Evolutionary conservation across 768 basidiomycete species (phyloP), one percentile per base, ranked within the genome.

Genomic region (Kwoniella sp.): DNA sequence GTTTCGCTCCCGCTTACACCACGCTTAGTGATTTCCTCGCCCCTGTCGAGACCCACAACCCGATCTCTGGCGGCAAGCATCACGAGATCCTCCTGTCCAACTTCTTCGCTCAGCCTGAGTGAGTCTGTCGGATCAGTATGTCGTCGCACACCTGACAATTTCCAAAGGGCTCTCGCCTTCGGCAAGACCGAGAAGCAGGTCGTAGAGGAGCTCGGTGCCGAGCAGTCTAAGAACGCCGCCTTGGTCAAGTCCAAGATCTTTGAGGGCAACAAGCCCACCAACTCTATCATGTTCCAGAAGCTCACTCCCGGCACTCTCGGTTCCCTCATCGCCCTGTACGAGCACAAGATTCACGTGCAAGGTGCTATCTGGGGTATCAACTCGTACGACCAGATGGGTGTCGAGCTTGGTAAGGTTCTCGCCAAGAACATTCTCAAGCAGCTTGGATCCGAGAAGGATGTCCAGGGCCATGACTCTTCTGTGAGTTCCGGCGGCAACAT

Each of bases 331-430:
- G 57, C 70, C 9, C 32, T 64, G 56, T 74, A 74, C 57, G 71
- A 98, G 76, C 95, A 99, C 80, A 99, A 99, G 80, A 95, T 99
- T 71, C 96, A 96, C 76, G 87, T 88, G 0, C 95, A 98, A 73
- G 95, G 95, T 71, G 86, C 88, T 38, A 80, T 98, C 53, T 98
- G 91, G 92, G 92, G 92, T 22, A 93, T 99, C 80, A 98, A 99
- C 80, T 91, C 89, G 3, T 98, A 89, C 73, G 92, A 98, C 75
- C 95, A 98, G 84, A 95, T 96, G 92, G 95, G 95, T 73, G 93
- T 98, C 60, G 93, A 98, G 75, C 85, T 98, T 48, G 92, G 92
- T 51, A 98, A 98, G 75, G 88, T 92, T 4, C 82, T 99, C 37
- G 95, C 95, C 1, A 98, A 96, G 83, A 86, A 86, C 65, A 98